Percentiles rank a stretch among this genome's conserved stretches.
phyloP scores from a whole-genome alignment of 1,284 basidiomycete genomes.

The Boletus holoroseus region DNA sequence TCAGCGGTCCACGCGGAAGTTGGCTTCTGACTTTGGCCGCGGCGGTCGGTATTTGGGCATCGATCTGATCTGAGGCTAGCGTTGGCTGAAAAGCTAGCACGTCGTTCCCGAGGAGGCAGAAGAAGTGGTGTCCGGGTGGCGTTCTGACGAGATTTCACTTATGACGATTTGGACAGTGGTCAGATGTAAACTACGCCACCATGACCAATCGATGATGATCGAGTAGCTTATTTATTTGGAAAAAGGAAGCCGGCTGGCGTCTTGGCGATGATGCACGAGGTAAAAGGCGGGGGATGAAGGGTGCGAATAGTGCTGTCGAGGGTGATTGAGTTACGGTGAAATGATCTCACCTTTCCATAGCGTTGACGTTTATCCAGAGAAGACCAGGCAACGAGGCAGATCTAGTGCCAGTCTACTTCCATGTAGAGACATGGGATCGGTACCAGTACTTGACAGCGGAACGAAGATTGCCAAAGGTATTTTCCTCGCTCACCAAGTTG shows the following conservation, averaged over 20 bases:
- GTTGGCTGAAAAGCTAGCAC: slow-evolving; percentile 2
- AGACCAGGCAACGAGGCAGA: slow-evolving; percentile 6
- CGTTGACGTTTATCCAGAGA: slow-evolving; percentile 2
- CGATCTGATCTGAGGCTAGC: slow-evolving; percentile 19
- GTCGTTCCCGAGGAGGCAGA: slow-evolving; percentile 11
- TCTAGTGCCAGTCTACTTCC: slow-evolving; percentile 3
- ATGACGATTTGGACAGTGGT: not conserved
- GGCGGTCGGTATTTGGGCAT: slow-evolving; percentile 7
- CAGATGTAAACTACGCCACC: slow-evolving; percentile 18
- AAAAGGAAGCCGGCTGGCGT: slow-evolving; percentile 11
- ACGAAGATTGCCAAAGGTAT: not conserved
- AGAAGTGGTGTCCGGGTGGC: slow-evolving; percentile 12
- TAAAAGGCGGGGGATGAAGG: slow-evolving; percentile 1
- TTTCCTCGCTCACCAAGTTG: not conserved
- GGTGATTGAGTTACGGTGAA: slow-evolving; percentile 11
- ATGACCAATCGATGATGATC: slow-evolving; percentile 12
- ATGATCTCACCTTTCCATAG: slow-evolving; percentile 11
- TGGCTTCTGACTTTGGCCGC: slow-evolving; percentile 9
- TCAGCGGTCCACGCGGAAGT: not conserved
- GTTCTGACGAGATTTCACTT: slow-evolving; percentile 10
- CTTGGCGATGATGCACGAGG: slow-evolving; percentile 7
- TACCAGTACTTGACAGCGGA: not conserved
- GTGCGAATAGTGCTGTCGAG: not conserved
- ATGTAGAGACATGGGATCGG: slow-evolving; percentile 6
- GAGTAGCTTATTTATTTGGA: slow-evolving; percentile 4